Conservation (phyloP, 805 yeast species). For the Wickerhamomyces hampshirensis region DNA sequence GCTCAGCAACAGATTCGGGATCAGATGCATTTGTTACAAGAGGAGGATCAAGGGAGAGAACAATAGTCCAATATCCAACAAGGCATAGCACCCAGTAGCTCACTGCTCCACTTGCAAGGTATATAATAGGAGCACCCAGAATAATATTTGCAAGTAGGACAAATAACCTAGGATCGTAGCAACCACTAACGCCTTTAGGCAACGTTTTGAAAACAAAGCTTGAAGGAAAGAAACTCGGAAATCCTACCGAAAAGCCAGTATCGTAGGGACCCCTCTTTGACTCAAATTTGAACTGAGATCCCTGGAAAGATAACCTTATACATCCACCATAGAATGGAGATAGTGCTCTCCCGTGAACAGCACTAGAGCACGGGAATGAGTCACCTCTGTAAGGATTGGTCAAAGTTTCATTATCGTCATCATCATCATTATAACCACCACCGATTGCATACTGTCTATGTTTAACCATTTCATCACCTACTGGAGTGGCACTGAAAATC, state of each 20-base stretch:
- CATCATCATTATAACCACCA: constrained; percentile 46
- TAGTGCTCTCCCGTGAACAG: constrained; percentile 76
- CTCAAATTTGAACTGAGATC: constrained; percentile 46
- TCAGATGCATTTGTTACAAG: constrained; percentile 47
- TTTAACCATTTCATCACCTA: constrained; percentile 63
- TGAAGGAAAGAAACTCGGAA: constrained; percentile 70
- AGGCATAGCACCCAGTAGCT: constrained; percentile 59
- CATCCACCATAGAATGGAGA: constrained; percentile 79
- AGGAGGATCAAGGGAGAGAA: constrained; percentile 79
- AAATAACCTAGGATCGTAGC: constrained; percentile 63
- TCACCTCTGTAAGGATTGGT: constrained; percentile 78
- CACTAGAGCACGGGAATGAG: constrained; percentile 87
- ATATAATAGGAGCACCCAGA: constrained; percentile 59
- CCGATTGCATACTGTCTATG: constrained; percentile 75
- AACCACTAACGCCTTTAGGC: constrained; percentile 39
- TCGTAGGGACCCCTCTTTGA: constrained; percentile 46
- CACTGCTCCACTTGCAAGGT: constrained; percentile 37
- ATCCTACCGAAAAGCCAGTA: constrained; percentile 45
- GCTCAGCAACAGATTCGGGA: constrained; percentile 48
- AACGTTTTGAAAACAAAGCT: constrained; percentile 58
- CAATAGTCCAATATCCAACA: constrained; percentile 81
- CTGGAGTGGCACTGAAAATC: constrained; percentile 69
- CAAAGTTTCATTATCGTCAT: constrained; percentile 24
- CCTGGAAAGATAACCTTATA: constrained; percentile 54
- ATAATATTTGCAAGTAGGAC: constrained; percentile 55